These are phyloP conservation scores for Marsdenia floribunda DNA, from an alignment of 257 asterid species.

Conservation along the genomic window DNA sequence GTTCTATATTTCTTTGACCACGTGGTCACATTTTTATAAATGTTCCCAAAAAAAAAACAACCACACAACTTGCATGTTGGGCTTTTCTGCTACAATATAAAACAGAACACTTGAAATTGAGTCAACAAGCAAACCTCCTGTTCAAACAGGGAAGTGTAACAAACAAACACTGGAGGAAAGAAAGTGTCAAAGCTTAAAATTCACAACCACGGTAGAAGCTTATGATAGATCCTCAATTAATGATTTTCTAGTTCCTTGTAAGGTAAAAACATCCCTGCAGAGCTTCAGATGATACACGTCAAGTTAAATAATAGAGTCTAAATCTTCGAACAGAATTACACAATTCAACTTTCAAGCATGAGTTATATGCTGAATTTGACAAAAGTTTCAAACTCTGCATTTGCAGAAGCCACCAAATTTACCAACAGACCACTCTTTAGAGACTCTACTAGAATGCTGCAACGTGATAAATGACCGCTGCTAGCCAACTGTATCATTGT, in stretches of 20 bases:
- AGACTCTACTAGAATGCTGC: background rate
- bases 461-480: background rate
- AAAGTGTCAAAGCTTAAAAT: background rate
- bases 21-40: background rate
- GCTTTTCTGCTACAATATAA: background rate
- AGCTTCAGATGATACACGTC: background rate
- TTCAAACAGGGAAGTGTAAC: background rate
- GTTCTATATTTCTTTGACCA: background rate
- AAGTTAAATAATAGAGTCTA: slow-evolving; percentile 7
- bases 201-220: background rate
- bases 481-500: background rate
- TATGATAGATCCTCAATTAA: background rate
- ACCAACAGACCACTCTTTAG: background rate
- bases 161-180: background rate
- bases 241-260: background rate
- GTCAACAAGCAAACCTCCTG: background rate
- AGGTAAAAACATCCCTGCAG: background rate
- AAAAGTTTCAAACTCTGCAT: background rate
- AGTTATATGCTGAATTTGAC: background rate
- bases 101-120: background rate
- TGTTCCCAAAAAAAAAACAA: background rate
- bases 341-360: background rate
- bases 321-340: background rate
- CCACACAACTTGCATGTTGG: background rate
- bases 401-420: background rate